Conservation (phyloP, 2,329 filamentous ascomycete genomes). For the Cercospora brassicicola region DNA sequence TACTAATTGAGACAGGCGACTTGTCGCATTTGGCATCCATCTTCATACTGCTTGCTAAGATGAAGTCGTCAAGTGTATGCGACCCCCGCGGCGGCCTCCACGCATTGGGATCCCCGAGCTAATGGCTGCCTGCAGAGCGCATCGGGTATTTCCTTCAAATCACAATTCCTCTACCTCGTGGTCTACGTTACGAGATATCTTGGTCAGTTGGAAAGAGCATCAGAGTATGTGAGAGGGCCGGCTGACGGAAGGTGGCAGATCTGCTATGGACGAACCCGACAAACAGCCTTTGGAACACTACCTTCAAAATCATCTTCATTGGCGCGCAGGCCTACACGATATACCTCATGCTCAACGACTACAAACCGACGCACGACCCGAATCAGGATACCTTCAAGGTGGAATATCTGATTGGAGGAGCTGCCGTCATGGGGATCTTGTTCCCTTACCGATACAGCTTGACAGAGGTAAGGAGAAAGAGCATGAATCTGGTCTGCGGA, state of each 20-base stretch:
- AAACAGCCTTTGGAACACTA: slow-evolving; percentile 73
- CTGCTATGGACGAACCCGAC: slow-evolving; percentile 75
- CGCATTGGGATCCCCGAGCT: neutral
- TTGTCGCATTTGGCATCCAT: slow-evolving; percentile 94
- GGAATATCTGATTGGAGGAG: slow-evolving; percentile 84
- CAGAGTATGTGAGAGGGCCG: slow-evolving; percentile 1
- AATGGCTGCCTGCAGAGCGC: slow-evolving; percentile 67
- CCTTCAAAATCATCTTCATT: slow-evolving; percentile 97
- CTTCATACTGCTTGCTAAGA: slow-evolving; percentile 93
- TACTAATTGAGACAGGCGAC: slow-evolving; percentile 63
- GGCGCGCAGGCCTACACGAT: slow-evolving; percentile 86
- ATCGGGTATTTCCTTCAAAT: slow-evolving; percentile 97
- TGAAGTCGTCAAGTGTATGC: slow-evolving; percentile 80
- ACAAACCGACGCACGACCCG: slow-evolving; percentile 95
- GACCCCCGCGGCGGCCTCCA: neutral
- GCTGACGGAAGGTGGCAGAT: slow-evolving; percentile 54
- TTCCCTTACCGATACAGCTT: slow-evolving; percentile 82
- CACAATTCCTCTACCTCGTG: slow-evolving; percentile 88
- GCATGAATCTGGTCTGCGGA: neutral
- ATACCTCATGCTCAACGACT: slow-evolving; percentile 96
- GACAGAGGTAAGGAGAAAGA: slow-evolving; percentile 55
- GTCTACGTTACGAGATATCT: slow-evolving; percentile 95
- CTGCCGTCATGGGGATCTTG: slow-evolving; percentile 73
- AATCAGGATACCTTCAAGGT: slow-evolving; percentile 97
- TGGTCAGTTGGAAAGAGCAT: slow-evolving; percentile 30